Evolutionary conservation across 495 filamentous ascomycete genomes (phyloP).

Genomic region (Talaromyces thailandensis): DNA sequence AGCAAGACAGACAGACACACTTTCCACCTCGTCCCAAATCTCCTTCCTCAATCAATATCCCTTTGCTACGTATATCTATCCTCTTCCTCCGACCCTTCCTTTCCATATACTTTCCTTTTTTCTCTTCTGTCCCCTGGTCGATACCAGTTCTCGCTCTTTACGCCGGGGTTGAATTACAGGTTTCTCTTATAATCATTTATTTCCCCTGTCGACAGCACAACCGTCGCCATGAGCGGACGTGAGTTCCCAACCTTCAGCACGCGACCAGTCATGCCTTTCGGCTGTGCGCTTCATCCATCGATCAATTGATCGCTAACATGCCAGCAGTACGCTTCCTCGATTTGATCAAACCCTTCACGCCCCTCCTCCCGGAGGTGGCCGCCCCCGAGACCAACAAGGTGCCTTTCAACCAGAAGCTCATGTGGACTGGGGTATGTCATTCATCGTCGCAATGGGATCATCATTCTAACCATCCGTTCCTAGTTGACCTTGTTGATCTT

Average conservation of each 20-base stretch:
- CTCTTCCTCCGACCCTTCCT: conserved; percentile 2
- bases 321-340: conserved; percentile 93
- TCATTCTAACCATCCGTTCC: conserved; percentile 22
- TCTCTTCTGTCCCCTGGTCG: neutral
- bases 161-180: conserved; percentile 2
- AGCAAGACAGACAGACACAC: conserved; percentile 3
- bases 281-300: neutral
- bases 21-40: neutral
- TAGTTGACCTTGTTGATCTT: conserved; percentile 91
- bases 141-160: conserved; percentile 4
- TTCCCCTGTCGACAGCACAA: conserved; percentile 1
- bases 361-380: conserved; percentile 97
- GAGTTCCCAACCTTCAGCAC: conserved; percentile 18
- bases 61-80: neutral
- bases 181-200: neutral
- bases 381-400: conserved; percentile 84
- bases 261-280: conserved; percentile 23
- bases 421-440: conserved; percentile 86
- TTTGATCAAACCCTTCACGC: conserved; percentile 97
- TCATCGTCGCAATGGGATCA: neutral
- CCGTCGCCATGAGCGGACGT: conserved; percentile 39
- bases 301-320: conserved; percentile 1
- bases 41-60: neutral
- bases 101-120: neutral
- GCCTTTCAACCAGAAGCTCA: conserved; percentile 97